Percentiles rank a stretch among this genome's conserved stretches.
Evolutionary conservation across 495 filamentous ascomycete species (phyloP).

Genomic region (Trichocladium uniseriatum): DNA sequence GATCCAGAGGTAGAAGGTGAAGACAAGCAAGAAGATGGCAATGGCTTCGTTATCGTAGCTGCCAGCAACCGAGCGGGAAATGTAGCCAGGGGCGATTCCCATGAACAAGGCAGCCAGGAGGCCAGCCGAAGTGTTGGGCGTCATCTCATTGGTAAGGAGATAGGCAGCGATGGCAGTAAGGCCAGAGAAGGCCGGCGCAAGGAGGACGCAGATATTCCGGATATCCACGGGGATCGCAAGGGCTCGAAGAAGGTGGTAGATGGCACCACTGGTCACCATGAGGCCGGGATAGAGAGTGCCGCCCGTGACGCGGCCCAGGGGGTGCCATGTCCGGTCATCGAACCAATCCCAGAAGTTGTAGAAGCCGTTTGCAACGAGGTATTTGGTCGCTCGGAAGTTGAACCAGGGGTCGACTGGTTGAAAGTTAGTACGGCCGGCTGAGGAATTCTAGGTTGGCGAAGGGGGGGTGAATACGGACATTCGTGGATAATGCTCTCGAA

Average conservation of each 20-base stretch:
- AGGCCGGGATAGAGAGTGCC: slow-evolving; percentile 97
- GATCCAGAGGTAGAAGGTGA: slow-evolving; percentile 99
- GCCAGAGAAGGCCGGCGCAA: slow-evolving; percentile 92
- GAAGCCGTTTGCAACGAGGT: slow-evolving; percentile 92
- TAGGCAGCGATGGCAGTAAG: slow-evolving; percentile 91
- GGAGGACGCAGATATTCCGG: slow-evolving; percentile 94
- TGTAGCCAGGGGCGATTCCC: slow-evolving; percentile 96
- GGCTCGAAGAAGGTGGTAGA: slow-evolving; percentile 89
- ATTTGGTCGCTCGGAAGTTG: slow-evolving; percentile 98
- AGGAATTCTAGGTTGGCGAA: background rate
- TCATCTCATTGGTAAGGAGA: slow-evolving; percentile 95
- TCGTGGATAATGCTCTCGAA: slow-evolving; percentile 99
- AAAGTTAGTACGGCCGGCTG: slow-evolving; percentile 18
- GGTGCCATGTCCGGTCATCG: slow-evolving; percentile 99
- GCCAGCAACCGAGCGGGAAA: slow-evolving; percentile 92
- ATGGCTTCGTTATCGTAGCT: slow-evolving; percentile 99
- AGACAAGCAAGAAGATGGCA: slow-evolving; percentile 96
- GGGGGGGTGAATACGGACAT: slow-evolving; percentile 53
- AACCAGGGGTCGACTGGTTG: slow-evolving; percentile 97
- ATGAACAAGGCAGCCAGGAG: slow-evolving; percentile 93
- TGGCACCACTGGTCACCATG: slow-evolving; percentile 97
- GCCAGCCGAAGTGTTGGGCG: slow-evolving; percentile 80
- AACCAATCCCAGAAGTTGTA: slow-evolving; percentile 99
- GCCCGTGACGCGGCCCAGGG: slow-evolving; percentile 95
- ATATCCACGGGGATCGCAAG: slow-evolving; percentile 95